Base-by-base conservation (phyloP, 2,329 filamentous ascomycete species). In the Ceratocystis papillata region DNA sequence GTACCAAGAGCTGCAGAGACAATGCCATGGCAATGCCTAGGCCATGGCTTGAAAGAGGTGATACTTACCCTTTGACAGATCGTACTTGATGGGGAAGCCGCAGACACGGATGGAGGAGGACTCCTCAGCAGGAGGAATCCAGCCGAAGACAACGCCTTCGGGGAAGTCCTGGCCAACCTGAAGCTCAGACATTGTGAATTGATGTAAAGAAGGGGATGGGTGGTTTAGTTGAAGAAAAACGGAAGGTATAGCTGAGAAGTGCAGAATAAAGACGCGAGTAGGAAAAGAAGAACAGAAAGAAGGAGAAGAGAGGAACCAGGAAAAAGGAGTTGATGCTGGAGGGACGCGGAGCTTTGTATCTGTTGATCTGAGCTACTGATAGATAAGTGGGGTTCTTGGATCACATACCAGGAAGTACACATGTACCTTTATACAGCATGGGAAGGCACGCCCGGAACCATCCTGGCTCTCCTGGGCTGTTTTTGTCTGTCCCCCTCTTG, bases 161-260 rank as follows among this genome's bases (percentile, higher is more conserved):
- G 92, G 92, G 82, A 97, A 93, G 75, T 80, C 79, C 76, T 96
- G 90, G 74, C 92, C 92, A 75, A 83, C 82, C 76, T 92, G 86
- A 77, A 94, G 83, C 76, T 82, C 82, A 78, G 87, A 72, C 81
- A 83, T 82, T 68, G 68, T 77, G 50, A 67, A 66, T 66, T 20
- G 59, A 22, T 46, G 48, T 33, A 20, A 50, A 41, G 45, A 22
- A 61, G 53, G 25, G 15, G 22, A n/a, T 33, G 33, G 55, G n/a
- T 15, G 20, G 44, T 61, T 61, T 7, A 41, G 50, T 8, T 10
- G 20, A 46, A 22, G 20, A 60, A 28, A 20, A 20, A 59, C 25
- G 3, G 28, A 28, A 53, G 48, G 4, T 53, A 8, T 17, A 28
- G 48, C 48, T 53, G 25, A 15, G 22, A 63, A 48, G 28, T 28